Base-by-base conservation (phyloP, 2,329 filamentous ascomycete species). In the Lojkania enalia region DNA sequence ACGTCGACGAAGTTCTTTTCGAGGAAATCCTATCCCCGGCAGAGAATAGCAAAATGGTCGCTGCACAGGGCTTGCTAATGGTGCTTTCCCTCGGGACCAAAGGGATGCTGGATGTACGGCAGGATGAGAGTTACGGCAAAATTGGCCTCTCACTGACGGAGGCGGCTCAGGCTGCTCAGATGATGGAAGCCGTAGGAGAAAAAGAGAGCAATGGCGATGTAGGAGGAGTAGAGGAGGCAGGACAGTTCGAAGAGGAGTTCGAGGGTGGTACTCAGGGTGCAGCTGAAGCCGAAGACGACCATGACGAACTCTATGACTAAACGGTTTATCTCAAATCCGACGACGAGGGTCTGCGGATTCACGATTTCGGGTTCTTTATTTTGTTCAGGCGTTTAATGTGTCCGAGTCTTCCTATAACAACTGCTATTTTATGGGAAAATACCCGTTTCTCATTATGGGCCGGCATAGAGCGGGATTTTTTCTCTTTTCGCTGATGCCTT, bases 1-100 rank as follows among this genome's bases (percentile, higher is more conserved):
- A 52, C 9, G 45, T 52, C 2, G 63, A 67, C 3, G 59, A 62
- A 69, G 73, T 94, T 31, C 72, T 77, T 0, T 95, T 96, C 60
- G 81, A 85, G 35, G 73, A 82, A 37, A 71, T 96, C 7, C 81
- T 94, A 33, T 76, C 81, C n/a, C 78, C 82, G 0, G 61, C 61
- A 7, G 69, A 74, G 31, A 82, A 80, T 20, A 74, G 66, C 31
- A 77, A 74, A 25, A 72, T 81, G 20, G 83, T 86, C 89, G 62
- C 82, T 87, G 71, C 87, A 21, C 73, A 72, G 54, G 67, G 67
- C 7, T 50, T 77, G 45, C 53, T 77, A 45, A 65, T 68, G 55
- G 63, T 74, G 4, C 53, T 72, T 9, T 48, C 55, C 3, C 54
- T 71, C 1, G 64, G 63, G 4, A 89, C 83, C 2, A 88, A 84